These are phyloP conservation scores for Erigeron canadensis DNA, from an alignment of 129 eudicot species.

Conservation along the genomic window DNA sequence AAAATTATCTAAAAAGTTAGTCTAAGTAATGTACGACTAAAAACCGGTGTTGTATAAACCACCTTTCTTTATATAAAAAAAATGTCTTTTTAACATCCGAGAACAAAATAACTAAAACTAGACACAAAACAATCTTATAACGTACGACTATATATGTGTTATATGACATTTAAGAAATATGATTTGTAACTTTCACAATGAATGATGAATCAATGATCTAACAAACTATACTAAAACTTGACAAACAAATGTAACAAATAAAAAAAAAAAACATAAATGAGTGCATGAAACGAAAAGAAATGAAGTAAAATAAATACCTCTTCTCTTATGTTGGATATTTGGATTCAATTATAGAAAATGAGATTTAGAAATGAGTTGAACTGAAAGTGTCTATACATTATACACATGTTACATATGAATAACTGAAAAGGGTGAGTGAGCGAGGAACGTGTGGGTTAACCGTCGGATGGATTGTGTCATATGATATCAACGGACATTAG, in stretches of 20 bases:
- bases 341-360: neutral
- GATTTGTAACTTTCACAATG: too few relatives aligned
- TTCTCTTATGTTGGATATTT: neutral
- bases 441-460: neutral
- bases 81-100: too few relatives aligned
- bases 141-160: too few relatives aligned
- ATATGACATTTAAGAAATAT: too few relatives aligned
- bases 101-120: too few relatives aligned
- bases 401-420: neutral
- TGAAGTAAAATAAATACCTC: neutral
- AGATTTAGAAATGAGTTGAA: neutral
- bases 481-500: neutral
- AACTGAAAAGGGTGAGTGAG: neutral
- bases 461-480: conserved; percentile 12
- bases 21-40: too few relatives aligned
- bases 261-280: neutral
- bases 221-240: too few relatives aligned
- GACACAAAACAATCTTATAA: too few relatives aligned
- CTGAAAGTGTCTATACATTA: neutral
- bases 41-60: too few relatives aligned
- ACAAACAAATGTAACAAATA: neutral
- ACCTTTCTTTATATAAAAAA: too few relatives aligned
- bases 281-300: neutral
- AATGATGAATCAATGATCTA: too few relatives aligned
- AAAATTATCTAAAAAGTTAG: too few relatives aligned